Evolutionary conservation across 2,329 filamentous ascomycete genomes (phyloP), one percentile per base, ranked within the genome.

Genomic region (Trichoderma koningii): DNA sequence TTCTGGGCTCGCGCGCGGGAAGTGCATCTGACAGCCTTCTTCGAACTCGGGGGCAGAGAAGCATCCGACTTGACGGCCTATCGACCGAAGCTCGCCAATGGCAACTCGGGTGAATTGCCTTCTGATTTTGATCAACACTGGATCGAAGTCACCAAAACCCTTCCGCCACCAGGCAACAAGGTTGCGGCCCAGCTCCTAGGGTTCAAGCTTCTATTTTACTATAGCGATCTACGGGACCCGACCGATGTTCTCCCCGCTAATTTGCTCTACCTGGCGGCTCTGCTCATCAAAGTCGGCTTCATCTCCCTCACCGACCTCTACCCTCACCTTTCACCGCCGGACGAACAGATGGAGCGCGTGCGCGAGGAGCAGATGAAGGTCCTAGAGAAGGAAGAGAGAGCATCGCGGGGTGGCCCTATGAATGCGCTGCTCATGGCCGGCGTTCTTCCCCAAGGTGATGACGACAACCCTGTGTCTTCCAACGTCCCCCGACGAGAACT

Each of bases 161-260:
- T 95, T 3, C 93, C 93, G 5, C 92, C 93, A 1, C 83, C 85
- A 34, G 95, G 96, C 34, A 99, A 97, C 74, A 87, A 89, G 50
- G 92, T 96, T 66, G 95, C 95, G 1, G 96, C 96, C 34, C 95
- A 98, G 75, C 84, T 99, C 3, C 87, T 99, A 15, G 95, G 95
- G 4, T 99, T 99, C 83, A 99, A 99, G 77, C 85, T 99, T 57
- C 91, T 92, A 15, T 99, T 97, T 76, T 99, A 99, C 74, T 90
- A 92, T 47, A 96, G 92, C 0, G 82, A 88, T 30, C 88, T 90
- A 42, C 87, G 94, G 64, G 87, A 91, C 66, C 84, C 88, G 62
- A 81, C 85, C 1, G 95, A 98, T 72, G 83, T 88, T 3, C 82
- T 98, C 2, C 95, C 95, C 0, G 91, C 95, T 45, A 99, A 99